A percentile compares a stretch with the other conserved stretches of the same genome.
Evolutionary conservation across 768 basidiomycete genomes (phyloP).

Genomic region (Lactifluus hygrophoroides): DNA sequence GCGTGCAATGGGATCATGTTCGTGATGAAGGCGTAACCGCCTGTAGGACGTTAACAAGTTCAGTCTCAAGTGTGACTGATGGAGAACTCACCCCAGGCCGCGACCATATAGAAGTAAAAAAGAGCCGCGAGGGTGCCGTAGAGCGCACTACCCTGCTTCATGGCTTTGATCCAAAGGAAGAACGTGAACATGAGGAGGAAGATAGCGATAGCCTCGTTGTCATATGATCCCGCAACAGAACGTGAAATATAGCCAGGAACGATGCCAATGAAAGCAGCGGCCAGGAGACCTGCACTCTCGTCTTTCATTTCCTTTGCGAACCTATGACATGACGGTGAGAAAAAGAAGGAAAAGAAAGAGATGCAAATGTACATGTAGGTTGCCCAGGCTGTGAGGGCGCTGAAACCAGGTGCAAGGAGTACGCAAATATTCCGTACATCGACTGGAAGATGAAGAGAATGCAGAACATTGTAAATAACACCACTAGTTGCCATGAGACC

Average conservation of each 20-base stretch:
- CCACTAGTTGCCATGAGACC: constrained; percentile 98
- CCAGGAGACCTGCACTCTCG: constrained; percentile 90
- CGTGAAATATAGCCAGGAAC: constrained; percentile 98
- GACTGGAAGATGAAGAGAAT: constrained; percentile 84
- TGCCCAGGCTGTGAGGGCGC: constrained; percentile 92
- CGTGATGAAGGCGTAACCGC: constrained; percentile 98
- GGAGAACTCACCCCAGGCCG: constrained; percentile 80
- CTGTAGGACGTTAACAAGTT: constrained; percentile 29
- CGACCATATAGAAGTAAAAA: constrained; percentile 99
- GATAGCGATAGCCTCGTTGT: constrained; percentile 99
- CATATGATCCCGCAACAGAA: constrained; percentile 97
- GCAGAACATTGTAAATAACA: constrained; percentile 89
- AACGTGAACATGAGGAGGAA: constrained; percentile 99
- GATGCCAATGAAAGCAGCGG: constrained; percentile 97
- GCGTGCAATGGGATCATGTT: constrained; percentile 99
- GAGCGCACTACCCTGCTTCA: constrained; percentile 89
- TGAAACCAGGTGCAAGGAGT: constrained; percentile 92
- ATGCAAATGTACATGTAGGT: constrained; percentile 67
- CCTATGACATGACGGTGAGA: constrained; percentile 34
- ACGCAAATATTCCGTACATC: constrained; percentile 98
- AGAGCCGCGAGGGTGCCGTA: constrained; percentile 86
- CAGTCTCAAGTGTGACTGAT: background rate
- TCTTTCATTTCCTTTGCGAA: constrained; percentile 97
- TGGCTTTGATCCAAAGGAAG: constrained; percentile 92
- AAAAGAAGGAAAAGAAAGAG: background rate